Conservation (phyloP, 345 rosid genomes). For the Eutrema heterophyllum region DNA sequence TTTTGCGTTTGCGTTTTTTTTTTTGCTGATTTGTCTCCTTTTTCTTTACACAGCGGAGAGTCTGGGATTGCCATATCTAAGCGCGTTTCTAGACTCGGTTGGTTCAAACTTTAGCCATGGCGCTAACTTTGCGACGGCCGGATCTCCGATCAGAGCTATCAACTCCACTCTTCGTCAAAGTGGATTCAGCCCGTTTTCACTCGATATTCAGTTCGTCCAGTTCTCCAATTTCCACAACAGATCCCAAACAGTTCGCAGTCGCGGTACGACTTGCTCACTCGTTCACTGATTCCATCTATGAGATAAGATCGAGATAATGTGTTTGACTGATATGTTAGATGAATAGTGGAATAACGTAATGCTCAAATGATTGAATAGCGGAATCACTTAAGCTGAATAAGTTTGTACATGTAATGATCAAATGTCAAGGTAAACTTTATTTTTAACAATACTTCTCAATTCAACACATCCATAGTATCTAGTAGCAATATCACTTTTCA, state of each 20-base stretch:
- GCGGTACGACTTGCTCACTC: slow-evolving; percentile 25
- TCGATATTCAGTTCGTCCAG: slow-evolving; percentile 60
- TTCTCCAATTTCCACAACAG: slow-evolving; percentile 50
- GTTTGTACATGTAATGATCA: no score
- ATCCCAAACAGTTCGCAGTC: slow-evolving; percentile 51
- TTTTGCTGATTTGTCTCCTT: background rate
- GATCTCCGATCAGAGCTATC: slow-evolving; percentile 76
- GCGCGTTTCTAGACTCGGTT: slow-evolving; percentile 71
- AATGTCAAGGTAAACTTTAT: no score
- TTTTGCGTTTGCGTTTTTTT: background rate
- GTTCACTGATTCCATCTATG: background rate
- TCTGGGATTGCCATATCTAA: slow-evolving; percentile 56
- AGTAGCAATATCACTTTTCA: background rate
- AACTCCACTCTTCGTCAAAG: slow-evolving; percentile 62
- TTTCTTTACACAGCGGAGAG: slow-evolving; percentile 42
- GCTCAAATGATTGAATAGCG: background rate
- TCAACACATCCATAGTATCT: no score
- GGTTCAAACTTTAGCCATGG: slow-evolving; percentile 83
- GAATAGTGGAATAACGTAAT: background rate
- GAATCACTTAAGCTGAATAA: no score
- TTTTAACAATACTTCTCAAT: no score
- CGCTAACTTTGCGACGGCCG: slow-evolving; percentile 91
- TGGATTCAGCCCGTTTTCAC: slow-evolving; percentile 83
- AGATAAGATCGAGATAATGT: background rate
- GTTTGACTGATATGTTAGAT: background rate